phyloP scores from a whole-genome alignment of 139 green algal genomes.

The Choricystis sp. region DNA sequence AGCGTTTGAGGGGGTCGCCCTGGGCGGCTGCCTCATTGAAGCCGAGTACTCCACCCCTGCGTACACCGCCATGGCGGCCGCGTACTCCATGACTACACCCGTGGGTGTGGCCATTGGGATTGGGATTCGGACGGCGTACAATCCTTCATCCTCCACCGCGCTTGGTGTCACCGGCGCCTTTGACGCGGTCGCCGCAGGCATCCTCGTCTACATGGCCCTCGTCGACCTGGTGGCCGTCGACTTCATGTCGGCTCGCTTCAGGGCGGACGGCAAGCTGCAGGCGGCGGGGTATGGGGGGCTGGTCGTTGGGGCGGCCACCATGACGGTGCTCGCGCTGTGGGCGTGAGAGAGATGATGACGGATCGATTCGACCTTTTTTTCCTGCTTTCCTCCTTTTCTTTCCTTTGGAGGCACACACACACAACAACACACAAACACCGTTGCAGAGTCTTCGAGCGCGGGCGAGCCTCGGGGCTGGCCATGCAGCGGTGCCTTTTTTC shows the following conservation, averaged over 20 bases:
- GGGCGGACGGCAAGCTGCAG: slow-evolving; percentile 1
- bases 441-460: too few species aligned
- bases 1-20: slow-evolving; percentile 19
- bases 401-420: too few species aligned
- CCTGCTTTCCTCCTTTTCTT: not conserved
- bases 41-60: slow-evolving; percentile 6
- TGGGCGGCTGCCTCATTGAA: slow-evolving; percentile 12
- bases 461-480: too few species aligned
- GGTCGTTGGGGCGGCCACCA: not conserved
- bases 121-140: not conserved
- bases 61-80: not conserved
- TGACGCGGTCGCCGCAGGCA: slow-evolving; percentile 11
- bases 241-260: slow-evolving; percentile 5
- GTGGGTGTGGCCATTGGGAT: slow-evolving; percentile 4
- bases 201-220: slow-evolving; percentile 17
- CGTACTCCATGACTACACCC: not conserved
- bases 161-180: slow-evolving; percentile 10
- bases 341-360: not conserved
- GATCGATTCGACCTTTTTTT: not conserved
- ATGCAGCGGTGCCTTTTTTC: too few species aligned
- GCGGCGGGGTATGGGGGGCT: not conserved
- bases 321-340: slow-evolving; percentile 2
- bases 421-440: too few species aligned
- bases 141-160: not conserved
- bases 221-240: slow-evolving; percentile 14